Percentiles rank a stretch among this genome's conserved stretches.
These are phyloP conservation scores for Grosmannia serpens DNA, from an alignment of 2,329 filamentous ascomycete genomes.

Conservation along the genomic window DNA sequence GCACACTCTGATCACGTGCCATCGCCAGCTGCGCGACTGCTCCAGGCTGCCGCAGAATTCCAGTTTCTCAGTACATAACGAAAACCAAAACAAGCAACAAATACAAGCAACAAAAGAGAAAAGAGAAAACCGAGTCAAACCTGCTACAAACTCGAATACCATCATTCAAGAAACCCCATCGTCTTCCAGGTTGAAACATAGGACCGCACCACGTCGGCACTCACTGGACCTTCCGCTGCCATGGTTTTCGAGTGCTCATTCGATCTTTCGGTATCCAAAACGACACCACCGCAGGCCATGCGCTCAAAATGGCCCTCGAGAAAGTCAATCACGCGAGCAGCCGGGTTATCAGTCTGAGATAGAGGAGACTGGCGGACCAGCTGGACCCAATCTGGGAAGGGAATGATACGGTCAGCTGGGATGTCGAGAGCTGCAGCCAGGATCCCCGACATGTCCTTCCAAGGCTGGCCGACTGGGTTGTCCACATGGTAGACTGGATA, in stretches of 20 bases:
- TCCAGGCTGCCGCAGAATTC: too few relatives aligned
- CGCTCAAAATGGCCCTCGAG: conserved; percentile 18
- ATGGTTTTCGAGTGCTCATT: background rate
- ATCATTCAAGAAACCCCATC: background rate
- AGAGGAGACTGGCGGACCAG: conserved; percentile 14
- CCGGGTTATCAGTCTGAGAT: conserved; percentile 15
- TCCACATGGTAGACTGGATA: conserved; percentile 18
- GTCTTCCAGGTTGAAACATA: background rate
- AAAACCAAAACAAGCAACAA: too few relatives aligned
- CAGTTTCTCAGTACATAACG: too few relatives aligned
- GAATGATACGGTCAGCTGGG: conserved; percentile 11
- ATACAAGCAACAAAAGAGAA: too few relatives aligned
- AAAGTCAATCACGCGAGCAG: conserved; percentile 17
- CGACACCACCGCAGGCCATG: conserved; percentile 20
- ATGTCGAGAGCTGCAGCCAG: conserved; percentile 15
- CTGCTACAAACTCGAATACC: too few relatives aligned
- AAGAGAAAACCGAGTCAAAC: too few relatives aligned
- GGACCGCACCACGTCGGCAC: background rate
- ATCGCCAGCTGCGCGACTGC: too few relatives aligned
- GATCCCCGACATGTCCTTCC: conserved; percentile 14
- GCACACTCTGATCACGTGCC: too few relatives aligned
- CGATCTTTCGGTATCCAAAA: conserved; percentile 14
- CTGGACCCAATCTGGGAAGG: conserved; percentile 18
- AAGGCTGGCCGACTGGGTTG: conserved; percentile 19
- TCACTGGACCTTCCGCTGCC: background rate